Evolutionary conservation across 2,329 filamentous ascomycete species (phyloP).

Genomic region (Biscogniauxia mediterranea): DNA sequence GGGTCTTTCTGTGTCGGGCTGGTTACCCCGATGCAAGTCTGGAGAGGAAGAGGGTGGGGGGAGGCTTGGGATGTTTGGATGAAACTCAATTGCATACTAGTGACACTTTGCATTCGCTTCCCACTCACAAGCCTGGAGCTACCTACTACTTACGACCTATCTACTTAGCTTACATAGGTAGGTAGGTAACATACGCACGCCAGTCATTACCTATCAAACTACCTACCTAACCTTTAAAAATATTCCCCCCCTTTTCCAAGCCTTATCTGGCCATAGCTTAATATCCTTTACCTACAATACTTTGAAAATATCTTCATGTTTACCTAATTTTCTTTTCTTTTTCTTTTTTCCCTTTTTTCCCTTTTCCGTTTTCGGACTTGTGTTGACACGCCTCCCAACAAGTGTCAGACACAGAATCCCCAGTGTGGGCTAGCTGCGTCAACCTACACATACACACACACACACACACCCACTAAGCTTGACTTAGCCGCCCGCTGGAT

Average conservation of each 20-base stretch:
- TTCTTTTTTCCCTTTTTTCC: background rate
- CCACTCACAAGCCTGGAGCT: too few species aligned
- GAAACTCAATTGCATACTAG: background rate
- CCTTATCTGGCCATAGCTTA: background rate
- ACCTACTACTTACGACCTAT: too few species aligned
- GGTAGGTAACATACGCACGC: too few species aligned
- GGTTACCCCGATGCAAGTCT: background rate
- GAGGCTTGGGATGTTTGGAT: background rate
- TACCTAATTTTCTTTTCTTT: background rate
- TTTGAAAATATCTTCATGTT: background rate
- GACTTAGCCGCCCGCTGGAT: background rate
- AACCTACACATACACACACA: too few species aligned
- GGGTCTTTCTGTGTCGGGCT: background rate
- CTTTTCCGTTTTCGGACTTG: background rate
- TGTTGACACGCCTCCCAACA: too few species aligned
- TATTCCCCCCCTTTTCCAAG: background rate
- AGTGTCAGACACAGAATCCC: background rate
- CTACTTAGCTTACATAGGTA: background rate
- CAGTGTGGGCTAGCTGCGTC: background rate
- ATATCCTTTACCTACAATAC: background rate
- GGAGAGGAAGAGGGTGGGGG: background rate
- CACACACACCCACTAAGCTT: background rate
- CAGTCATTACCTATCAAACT: background rate
- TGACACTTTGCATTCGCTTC: background rate
- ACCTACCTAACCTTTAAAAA: too few species aligned